phyloP scores from a whole-genome alignment of 768 basidiomycete species.

The Rhodotorula babjevae region DNA sequence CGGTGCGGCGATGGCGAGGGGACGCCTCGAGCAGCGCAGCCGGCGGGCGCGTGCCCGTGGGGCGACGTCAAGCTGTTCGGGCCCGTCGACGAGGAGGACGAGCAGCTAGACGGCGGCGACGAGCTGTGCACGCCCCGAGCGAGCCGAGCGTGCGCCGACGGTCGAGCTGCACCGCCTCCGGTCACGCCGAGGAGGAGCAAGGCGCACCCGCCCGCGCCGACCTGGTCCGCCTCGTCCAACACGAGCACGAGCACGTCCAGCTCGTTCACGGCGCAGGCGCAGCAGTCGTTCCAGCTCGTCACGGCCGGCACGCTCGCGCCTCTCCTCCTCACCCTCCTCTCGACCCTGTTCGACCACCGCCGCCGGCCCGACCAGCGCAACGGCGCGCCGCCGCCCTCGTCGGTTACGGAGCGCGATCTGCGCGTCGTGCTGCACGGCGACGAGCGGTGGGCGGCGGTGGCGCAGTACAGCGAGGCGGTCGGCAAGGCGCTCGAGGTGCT shows the following conservation, averaged over 20 bases:
- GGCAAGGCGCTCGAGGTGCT: background rate
- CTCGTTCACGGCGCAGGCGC: background rate
- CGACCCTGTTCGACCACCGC: background rate
- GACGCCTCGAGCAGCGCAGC: background rate
- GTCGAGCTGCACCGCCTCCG: too few relatives aligned
- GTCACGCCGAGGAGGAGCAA: too few relatives aligned
- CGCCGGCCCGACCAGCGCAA: too few relatives aligned
- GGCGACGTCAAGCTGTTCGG: slow-evolving; percentile 2
- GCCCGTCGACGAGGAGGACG: background rate
- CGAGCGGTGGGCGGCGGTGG: slow-evolving; percentile 1
- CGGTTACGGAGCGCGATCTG: background rate
- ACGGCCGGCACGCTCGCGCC: background rate
- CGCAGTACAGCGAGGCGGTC: background rate
- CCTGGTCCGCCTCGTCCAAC: background rate
- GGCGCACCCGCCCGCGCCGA: background rate
- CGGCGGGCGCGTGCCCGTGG: background rate
- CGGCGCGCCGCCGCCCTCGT: background rate
- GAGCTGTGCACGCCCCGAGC: background rate
- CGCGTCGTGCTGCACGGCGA: background rate
- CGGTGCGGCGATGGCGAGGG: background rate
- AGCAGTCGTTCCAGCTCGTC: slow-evolving; percentile 4
- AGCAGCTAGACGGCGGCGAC: background rate
- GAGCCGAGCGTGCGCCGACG: background rate
- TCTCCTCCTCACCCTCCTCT: background rate
- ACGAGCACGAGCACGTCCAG: background rate